phyloP scores from a whole-genome alignment of 345 rosid species.

The Acer negundo region DNA sequence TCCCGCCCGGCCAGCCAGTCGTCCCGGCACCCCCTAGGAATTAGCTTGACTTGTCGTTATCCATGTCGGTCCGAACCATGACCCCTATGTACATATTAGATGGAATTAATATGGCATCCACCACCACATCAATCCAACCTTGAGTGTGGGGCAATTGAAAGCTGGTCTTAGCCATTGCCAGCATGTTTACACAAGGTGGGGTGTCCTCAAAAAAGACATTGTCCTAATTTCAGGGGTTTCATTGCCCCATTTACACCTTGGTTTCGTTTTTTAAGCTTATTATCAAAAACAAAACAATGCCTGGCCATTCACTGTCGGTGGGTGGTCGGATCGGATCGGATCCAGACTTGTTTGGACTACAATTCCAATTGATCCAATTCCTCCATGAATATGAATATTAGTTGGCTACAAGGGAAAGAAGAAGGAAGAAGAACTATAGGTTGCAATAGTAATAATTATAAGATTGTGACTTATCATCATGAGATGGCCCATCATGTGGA shows the following conservation, averaged over 20 bases:
- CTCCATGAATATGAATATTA: constrained; percentile 1
- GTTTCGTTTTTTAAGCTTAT: neutral
- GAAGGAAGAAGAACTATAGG: neutral
- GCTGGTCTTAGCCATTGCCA: constrained; percentile 42
- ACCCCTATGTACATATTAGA: neutral
- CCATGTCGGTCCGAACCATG: constrained; percentile 37
- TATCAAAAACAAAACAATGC: neutral
- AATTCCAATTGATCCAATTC: neutral
- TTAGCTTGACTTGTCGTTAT: constrained; percentile 30
- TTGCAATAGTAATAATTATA: constrained; percentile 17
- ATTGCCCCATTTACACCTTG: constrained; percentile 26
- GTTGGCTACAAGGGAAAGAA: neutral
- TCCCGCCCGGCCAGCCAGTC: neutral
- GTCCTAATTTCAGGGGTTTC: constrained; percentile 53
- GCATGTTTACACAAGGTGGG: constrained; percentile 42
- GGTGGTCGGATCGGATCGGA: constrained; percentile 37
- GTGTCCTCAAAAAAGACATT: constrained; percentile 40
- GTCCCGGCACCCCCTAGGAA: neutral
- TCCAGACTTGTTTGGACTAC: constrained; percentile 12
- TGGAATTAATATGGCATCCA: constrained; percentile 8
- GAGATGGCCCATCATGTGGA: constrained; percentile 42
- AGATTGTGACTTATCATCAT: constrained; percentile 41
- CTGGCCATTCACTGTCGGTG: constrained; percentile 41
- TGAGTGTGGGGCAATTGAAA: constrained; percentile 38
- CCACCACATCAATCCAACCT: constrained; percentile 49